Evolutionary conservation across 2,329 filamentous ascomycete genomes (phyloP), one percentile per base, ranked within the genome.

Genomic region (Leptographium lundbergii): DNA sequence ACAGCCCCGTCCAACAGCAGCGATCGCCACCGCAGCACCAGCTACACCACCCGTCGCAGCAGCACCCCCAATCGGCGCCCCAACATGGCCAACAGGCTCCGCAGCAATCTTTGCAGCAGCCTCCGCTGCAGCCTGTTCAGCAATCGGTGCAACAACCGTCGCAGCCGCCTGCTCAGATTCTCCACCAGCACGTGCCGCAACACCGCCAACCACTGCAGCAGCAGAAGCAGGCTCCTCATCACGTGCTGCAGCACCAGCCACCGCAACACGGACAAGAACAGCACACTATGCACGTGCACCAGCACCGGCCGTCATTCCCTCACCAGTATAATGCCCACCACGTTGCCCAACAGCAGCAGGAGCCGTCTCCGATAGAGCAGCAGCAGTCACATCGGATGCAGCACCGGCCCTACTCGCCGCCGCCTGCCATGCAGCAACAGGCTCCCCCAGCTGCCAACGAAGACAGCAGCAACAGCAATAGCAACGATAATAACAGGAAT

Each of bases 1-100:
- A 34, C 17, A 63, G 73, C 76, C 54, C 75, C 73, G 55, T 72
- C 76, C 56, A 76, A 75, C n/a, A 77, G 73, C 65, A 80, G 75
- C 64, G 78, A 75, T 48, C 71, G 68, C 25, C 74, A 6, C 51
- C 39, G 4, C 53, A 36, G 48, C 57, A 58, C 17, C 54, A 48
- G 11, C 14, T 42, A 25, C 59, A 58, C 10, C 59, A 48, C 17
- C 59, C 39, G n/a, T 27, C 47, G 7, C 61, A 56, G 7, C 61
- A 56, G 24, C 61, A 58, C 32, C 34, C 36, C 14, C 61, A 61
- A 25, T 51, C 32, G n/a, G n/a, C 57, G 6, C 36, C 19, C 24
- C 58, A 59, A 47, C 58, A 45, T 11, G 56, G 55, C 24, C 57
- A 39, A 22, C 39, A 52, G 13, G 56, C 27, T 3, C 32, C 56